Evolutionary conservation across 352 stramenopile genomes (phyloP).

Genomic region (Globisporangium rhizosaccharum): DNA sequence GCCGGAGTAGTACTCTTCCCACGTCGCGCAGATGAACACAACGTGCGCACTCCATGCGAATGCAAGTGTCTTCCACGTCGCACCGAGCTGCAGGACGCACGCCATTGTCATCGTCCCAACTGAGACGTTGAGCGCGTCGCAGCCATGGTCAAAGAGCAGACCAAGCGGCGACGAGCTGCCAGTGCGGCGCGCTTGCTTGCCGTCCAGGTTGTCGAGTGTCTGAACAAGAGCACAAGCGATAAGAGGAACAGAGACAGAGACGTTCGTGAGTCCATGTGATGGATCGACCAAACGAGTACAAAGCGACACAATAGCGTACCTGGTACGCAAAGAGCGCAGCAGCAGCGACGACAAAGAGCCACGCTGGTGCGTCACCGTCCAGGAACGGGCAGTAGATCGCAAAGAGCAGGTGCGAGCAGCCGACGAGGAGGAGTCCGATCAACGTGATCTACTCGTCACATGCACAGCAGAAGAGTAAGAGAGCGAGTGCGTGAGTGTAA

Average conservation of each 20-base stretch:
- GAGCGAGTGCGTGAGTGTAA: not conserved
- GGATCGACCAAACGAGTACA: not conserved
- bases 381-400: constrained; percentile 68
- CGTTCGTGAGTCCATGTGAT: not conserved
- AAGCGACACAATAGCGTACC: constrained; percentile 1
- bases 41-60: constrained; percentile 72
- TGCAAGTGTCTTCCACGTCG: constrained; percentile 74
- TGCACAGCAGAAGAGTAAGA: constrained; percentile 2
- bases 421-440: constrained; percentile 61
- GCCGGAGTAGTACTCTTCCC: constrained; percentile 93
- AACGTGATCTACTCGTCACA: constrained; percentile 53
- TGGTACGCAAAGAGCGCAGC: constrained; percentile 71
- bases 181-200: constrained; percentile 79
- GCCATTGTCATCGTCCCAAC: constrained; percentile 81
- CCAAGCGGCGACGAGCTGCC: constrained; percentile 75
- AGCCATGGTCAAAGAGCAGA: constrained; percentile 82
- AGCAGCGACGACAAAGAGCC: constrained; percentile 58
- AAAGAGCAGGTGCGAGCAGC: constrained; percentile 55
- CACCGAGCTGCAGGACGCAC: constrained; percentile 65
- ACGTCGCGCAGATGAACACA: constrained; percentile 85
- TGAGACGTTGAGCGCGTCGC: constrained; percentile 78
- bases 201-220: constrained; percentile 84
- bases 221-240: constrained; percentile 7
- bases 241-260: too few species aligned
- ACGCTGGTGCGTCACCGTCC: constrained; percentile 59